Evolutionary conservation across 306 rosid species (phyloP).

Genomic region (Prunus padus): DNA sequence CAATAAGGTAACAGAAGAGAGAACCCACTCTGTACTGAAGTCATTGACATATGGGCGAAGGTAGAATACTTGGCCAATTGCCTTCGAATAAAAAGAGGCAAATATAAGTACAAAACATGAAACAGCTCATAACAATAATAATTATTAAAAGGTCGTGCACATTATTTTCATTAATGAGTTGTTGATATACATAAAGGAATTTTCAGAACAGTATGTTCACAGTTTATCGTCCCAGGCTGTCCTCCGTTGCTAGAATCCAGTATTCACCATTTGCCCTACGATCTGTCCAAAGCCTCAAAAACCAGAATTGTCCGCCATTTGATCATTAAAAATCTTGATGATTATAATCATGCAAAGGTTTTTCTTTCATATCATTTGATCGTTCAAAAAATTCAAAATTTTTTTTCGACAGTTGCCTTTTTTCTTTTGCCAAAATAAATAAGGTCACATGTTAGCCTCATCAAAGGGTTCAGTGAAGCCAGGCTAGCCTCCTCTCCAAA

Average conservation of each 20-base stretch:
- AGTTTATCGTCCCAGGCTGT: not conserved
- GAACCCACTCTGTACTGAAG: constrained; percentile 72
- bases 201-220: not conserved
- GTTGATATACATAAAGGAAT: not conserved
- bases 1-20: constrained; percentile 74
- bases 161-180: not conserved
- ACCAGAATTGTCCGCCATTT: not conserved
- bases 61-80: constrained; percentile 91
- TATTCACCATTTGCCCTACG: not conserved
- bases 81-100: constrained; percentile 41
- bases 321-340: no score
- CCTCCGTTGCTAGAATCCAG: not conserved
- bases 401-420: no score
- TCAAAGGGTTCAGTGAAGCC: no score
- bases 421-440: no score
- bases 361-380: no score
- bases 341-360: no score
- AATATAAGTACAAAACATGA: not conserved
- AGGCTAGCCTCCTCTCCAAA: no score
- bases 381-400: no score
- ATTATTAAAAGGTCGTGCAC: not conserved
- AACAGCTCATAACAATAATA: not conserved
- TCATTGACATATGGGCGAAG: constrained; percentile 94
- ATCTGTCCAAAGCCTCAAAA: not conserved
- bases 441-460: no score